phyloP scores from a whole-genome alignment of 371 early-diverging fungal genomes.

The Lichtheimia corymbifera region DNA sequence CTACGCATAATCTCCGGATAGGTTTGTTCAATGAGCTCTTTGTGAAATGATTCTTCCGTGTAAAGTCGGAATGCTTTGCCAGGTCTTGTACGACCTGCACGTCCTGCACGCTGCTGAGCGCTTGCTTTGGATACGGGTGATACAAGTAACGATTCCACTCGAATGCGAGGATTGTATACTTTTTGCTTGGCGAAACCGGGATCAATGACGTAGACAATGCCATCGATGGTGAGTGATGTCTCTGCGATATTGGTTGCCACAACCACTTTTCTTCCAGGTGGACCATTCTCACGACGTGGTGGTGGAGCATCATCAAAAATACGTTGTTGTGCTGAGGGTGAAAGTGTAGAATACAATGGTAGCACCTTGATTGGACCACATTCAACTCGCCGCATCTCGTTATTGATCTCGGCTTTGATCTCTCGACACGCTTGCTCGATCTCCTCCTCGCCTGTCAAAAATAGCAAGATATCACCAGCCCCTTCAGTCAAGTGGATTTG shows the following conservation, averaged over 20 bases:
- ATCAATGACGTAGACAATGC: constrained; percentile 98
- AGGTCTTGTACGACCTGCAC: constrained; percentile 88
- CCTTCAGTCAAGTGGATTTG: constrained; percentile 85
- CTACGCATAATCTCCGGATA: constrained; percentile 90
- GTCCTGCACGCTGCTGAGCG: constrained; percentile 87
- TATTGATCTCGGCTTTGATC: constrained; percentile 69
- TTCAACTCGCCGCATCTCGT: constrained; percentile 52
- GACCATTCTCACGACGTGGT: constrained; percentile 69
- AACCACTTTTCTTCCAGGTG: constrained; percentile 92
- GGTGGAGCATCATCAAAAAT: constrained; percentile 90
- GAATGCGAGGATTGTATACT: constrained; percentile 93
- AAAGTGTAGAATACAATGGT: constrained; percentile 91
- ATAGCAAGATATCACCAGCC: constrained; percentile 86
- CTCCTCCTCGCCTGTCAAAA: constrained; percentile 94
- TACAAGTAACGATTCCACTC: constrained; percentile 78
- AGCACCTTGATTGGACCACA: constrained; percentile 78
- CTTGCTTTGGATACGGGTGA: constrained; percentile 78
- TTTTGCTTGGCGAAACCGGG: constrained; percentile 98
- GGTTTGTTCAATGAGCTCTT: constrained; percentile 82
- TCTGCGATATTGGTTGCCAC: constrained; percentile 99
- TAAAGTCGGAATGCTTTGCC: constrained; percentile 96
- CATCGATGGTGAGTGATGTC: constrained; percentile 98
- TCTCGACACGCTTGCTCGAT: constrained; percentile 85
- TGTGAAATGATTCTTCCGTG: constrained; percentile 81
- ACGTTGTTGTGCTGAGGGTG: constrained; percentile 87